These are phyloP conservation scores for Ophiostoma tasmaniense DNA, from an alignment of 2,329 filamentous ascomycete genomes.

Conservation along the genomic window DNA sequence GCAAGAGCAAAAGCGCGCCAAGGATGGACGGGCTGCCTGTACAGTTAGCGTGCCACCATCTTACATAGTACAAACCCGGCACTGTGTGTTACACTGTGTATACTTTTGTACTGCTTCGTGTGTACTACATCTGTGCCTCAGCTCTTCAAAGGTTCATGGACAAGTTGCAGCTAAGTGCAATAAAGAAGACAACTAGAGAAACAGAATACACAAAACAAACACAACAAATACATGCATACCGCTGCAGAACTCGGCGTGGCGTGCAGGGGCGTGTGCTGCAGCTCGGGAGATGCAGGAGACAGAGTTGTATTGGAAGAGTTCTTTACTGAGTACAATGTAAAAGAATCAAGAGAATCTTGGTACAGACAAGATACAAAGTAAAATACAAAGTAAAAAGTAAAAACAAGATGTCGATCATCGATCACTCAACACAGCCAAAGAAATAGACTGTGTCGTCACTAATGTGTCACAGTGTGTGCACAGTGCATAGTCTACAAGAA, in stretches of 20 bases:
- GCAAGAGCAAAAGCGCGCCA: not conserved
- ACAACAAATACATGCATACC: not conserved
- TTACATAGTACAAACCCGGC: not conserved
- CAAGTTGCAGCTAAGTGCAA: too few species aligned
- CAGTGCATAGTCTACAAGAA: not conserved
- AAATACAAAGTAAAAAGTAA: too few species aligned
- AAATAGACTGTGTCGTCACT: too few species aligned
- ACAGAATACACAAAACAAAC: not conserved
- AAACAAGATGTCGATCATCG: too few species aligned
- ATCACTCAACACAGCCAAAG: too few species aligned
- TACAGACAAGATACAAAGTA: too few species aligned
- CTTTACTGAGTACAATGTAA: not conserved
- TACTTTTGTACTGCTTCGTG: not conserved
- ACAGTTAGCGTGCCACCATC: conserved; percentile 4
- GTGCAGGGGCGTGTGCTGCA: not conserved
- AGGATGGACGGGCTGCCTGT: conserved; percentile 4
- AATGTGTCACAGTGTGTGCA: not conserved
- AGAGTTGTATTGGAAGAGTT: too few species aligned
- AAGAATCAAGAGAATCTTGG: not conserved
- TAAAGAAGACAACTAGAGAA: too few species aligned
- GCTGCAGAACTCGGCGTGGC: not conserved
- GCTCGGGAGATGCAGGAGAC: not conserved
- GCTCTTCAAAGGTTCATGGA: too few species aligned
- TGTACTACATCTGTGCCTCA: too few species aligned
- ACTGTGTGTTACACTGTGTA: not conserved